These are phyloP conservation scores for Epichloe bromicola DNA, from an alignment of 2,329 filamentous ascomycete species.

Conservation along the genomic window DNA sequence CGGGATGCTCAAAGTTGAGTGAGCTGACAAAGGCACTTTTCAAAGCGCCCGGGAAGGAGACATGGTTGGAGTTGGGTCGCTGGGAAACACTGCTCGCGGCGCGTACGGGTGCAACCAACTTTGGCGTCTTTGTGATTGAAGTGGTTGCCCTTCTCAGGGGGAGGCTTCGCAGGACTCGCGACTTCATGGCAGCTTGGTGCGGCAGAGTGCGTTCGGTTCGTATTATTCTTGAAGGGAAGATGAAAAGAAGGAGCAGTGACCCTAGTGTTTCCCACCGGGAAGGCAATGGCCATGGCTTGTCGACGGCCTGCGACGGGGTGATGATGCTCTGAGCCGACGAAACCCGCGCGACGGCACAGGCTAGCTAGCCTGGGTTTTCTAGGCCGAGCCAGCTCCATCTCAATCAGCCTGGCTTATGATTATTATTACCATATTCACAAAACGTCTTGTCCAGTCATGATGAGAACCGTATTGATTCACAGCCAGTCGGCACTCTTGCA, in stretches of 20 bases:
- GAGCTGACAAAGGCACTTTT: conserved; percentile 82
- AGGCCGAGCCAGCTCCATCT: not conserved
- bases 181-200: conserved; percentile 17
- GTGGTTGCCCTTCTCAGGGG: conserved; percentile 14
- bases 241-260: not conserved
- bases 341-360: conserved; percentile 13
- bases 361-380: not conserved
- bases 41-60: conserved; percentile 84
- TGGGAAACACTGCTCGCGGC: conserved; percentile 40
- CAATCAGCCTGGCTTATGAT: no score
- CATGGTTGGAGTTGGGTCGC: conserved; percentile 39
- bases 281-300: conserved; percentile 2
- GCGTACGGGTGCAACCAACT: conserved; percentile 17
- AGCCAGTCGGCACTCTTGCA: not conserved
- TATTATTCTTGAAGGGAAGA: no score
- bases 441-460: not conserved
- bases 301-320: conserved; percentile 5
- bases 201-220: not conserved
- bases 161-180: conserved; percentile 18
- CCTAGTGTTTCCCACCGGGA: not conserved
- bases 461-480: not conserved
- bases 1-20: conserved; percentile 65
- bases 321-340: conserved; percentile 20
- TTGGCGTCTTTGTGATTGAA: conserved; percentile 10
- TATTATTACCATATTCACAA: not conserved